phyloP scores from a whole-genome alignment of 139 green algal genomes.

The Pleodorina starrii region DNA sequence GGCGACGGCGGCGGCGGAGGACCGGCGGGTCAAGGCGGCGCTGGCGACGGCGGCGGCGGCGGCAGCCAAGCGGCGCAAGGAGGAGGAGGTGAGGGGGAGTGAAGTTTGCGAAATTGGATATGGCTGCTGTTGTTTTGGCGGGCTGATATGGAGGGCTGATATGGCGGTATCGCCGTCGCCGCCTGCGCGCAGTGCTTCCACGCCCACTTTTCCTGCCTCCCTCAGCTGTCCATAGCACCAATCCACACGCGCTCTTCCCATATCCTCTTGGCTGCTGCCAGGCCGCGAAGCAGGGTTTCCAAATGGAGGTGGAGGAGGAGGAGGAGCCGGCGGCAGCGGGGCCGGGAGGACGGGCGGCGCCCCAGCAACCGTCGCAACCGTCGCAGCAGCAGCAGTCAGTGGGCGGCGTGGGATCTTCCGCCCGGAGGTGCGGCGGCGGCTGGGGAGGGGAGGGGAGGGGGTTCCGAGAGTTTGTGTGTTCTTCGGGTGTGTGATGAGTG shows the following conservation, averaged over 20 bases:
- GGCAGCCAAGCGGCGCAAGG: conserved; percentile 13
- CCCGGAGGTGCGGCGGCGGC: background rate
- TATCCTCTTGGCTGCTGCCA: too few relatives aligned
- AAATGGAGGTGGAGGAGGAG: conserved; percentile 39
- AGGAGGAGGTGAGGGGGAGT: conserved; percentile 28
- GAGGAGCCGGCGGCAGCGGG: background rate
- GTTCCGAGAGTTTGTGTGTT: too few relatives aligned
- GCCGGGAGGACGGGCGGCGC: background rate
- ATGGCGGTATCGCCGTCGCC: background rate
- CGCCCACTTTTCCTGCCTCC: background rate
- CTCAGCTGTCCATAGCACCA: too few relatives aligned
- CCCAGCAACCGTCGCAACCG: too few relatives aligned
- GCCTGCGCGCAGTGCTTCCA: background rate
- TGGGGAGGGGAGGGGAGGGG: background rate
- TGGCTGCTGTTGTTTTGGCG: background rate
- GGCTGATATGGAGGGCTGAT: background rate
- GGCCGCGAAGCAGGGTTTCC: conserved; percentile 16
- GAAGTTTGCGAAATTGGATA: too few relatives aligned
- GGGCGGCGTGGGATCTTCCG: background rate
- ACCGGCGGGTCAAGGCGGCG: conserved; percentile 26
- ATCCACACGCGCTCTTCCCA: too few relatives aligned
- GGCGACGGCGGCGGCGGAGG: conserved; percentile 28
- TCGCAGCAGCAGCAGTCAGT: background rate
- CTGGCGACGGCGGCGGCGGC: conserved; percentile 23
- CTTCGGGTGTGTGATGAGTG: too few relatives aligned